Evolutionary conservation across 169 alveolate species (phyloP), one percentile per base, ranked within the genome.

Genomic region (Cyclospora cayetanensis): DNA sequence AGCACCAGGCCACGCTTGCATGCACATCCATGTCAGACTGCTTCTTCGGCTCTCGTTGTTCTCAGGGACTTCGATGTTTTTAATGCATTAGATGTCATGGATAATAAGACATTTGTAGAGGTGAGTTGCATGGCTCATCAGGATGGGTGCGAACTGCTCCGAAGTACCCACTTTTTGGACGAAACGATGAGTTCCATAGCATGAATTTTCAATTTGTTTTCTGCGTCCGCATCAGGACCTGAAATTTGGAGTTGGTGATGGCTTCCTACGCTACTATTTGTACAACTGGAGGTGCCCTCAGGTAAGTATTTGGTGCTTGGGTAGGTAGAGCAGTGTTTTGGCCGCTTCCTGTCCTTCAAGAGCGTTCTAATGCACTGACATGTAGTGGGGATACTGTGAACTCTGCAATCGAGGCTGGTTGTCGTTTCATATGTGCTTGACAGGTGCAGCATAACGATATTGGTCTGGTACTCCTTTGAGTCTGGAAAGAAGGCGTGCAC

Each of bases 61-160:
- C 50, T 52, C 90, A 95, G 97, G 70, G 97, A 95, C 60, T 98
- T 97, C 87, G 99, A 99, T 93, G 99, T 98, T 3, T 98, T 97
- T 96, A 99, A 98, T 94, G 99, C 99, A 27, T 94, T 98, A 74
- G 99, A 98, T 93, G 97, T 99, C 72, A 98, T 97, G 99, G 99
- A 98, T 50, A 99, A 99, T 94, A 92, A 93, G 34, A 89, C 95
- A 66, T 93, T 97, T 43, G 95, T 99, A 31, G 97, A 97, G 95
- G 98, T 95, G 25, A 2, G 93, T 35, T 22, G n/a, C 39, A n/a
- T n/a, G n/a, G n/a, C n/a, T n/a, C n/a, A n/a, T n/a, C n/a, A n/a
- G 66, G 20, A 37, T 37, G 22, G n/a, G 72, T 37, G 27, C 22
- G 15, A 29, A 39, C 25, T 34, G 27, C 5, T 11, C 41, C 35